Evolutionary conservation across 768 basidiomycete genomes (phyloP), one percentile per base, ranked within the genome.

Genomic region (Leccinum imitatum): DNA sequence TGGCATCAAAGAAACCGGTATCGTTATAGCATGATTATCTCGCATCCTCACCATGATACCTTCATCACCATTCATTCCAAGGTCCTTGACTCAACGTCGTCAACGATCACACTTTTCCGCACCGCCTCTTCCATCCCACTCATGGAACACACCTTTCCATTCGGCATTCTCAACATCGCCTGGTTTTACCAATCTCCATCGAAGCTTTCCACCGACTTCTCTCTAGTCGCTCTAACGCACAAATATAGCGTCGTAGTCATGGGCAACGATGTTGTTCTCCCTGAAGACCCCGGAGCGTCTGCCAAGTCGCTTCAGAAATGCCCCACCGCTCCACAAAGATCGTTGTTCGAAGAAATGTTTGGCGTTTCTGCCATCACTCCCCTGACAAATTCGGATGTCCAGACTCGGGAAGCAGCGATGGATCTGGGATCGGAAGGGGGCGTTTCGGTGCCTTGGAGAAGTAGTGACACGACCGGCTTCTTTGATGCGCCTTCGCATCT

Each of bases 331-430:
- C 70, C 72, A 23, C 78, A 68, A 62, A 77, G 80, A 59, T 89
- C 91, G 8, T 77, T 97, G 7, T 93, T 95, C 76, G 89, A 93
- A 71, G 93, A 95, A 68, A 91, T 95, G 68, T 97, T 96, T 69
- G 95, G 95, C 41, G 78, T 83, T 59, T 84, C 91, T 48, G 89
- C 89, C 3, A 85, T 94, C 65, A 65, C 67, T 6, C 69, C 76
- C 33, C 61, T 69, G 35, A 62, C 71, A 17, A 54, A 63, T n/a
- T 59, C 70, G 35, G 52, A 63, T 13, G 66, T 71, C 44, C 57
- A 63, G 44, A 59, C 69, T 15, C 59, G 50, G 30, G 61, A 66
- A 47, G 19, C 58, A 31, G 59, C 53, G 37, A 25, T 50, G 31
- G 57, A 60, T 53, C 57, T 58, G 15, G 60, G 46, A 59, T 64